These are phyloP conservation scores for Bryoglossum gracile DNA, from an alignment of 495 filamentous ascomycete species.

Conservation along the genomic window DNA sequence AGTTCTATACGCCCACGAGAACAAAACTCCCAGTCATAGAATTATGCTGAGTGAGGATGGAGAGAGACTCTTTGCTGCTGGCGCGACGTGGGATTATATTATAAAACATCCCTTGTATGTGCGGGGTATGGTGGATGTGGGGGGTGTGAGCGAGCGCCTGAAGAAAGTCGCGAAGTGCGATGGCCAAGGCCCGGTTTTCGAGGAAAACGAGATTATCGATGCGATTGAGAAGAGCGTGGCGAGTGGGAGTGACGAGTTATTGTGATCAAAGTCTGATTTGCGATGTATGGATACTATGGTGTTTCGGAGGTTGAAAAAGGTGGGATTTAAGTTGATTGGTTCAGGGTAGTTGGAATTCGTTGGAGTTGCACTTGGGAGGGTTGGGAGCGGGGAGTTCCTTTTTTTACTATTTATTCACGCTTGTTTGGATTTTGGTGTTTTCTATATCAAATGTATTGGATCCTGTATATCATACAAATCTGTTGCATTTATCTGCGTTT, in stretches of 20 bases:
- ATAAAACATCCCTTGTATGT: slow-evolving; percentile 75
- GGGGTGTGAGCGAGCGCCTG: slow-evolving; percentile 64
- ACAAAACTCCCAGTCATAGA: slow-evolving; percentile 59
- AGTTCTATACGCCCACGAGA: slow-evolving; percentile 45
- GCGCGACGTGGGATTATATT: slow-evolving; percentile 87
- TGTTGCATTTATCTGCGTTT: too few relatives aligned
- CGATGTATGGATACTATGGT: slow-evolving; percentile 4
- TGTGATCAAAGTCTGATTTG: slow-evolving; percentile 36
- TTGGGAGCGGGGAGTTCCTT: too few relatives aligned
- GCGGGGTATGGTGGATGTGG: slow-evolving; percentile 77
- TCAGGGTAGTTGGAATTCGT: too few relatives aligned
- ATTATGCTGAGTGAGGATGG: slow-evolving; percentile 61
- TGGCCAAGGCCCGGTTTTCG: slow-evolving; percentile 85
- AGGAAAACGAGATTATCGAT: slow-evolving; percentile 61
- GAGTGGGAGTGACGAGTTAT: slow-evolving; percentile 64
- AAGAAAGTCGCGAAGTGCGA: slow-evolving; percentile 77
- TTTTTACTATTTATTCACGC: too few relatives aligned
- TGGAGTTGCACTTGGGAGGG: too few relatives aligned
- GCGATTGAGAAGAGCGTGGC: slow-evolving; percentile 75
- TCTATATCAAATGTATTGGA: too few relatives aligned
- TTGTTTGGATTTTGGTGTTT: too few relatives aligned
- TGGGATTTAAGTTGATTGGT: too few relatives aligned
- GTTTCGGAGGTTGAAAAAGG: slow-evolving; percentile 3
- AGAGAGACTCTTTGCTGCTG: slow-evolving; percentile 70
- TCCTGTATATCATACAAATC: too few relatives aligned